Evolutionary conservation across 805 yeast genomes (phyloP).

Genomic region (Candida boidinii): DNA sequence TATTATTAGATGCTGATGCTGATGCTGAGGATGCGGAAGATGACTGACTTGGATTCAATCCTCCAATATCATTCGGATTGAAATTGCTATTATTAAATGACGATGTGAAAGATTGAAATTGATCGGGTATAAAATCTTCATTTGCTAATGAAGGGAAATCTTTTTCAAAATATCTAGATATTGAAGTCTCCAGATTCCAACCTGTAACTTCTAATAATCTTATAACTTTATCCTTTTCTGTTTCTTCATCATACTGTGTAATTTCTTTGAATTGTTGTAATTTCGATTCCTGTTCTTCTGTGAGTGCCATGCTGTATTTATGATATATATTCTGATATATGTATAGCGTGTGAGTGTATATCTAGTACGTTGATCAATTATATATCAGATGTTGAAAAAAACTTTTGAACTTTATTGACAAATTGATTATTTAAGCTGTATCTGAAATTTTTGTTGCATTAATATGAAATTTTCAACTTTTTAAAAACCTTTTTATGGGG

Average conservation of each 20-base stretch:
- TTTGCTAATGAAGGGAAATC: conserved; percentile 28
- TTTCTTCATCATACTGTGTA: conserved; percentile 36
- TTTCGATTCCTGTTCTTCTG: conserved; percentile 31
- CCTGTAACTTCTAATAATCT: conserved; percentile 40
- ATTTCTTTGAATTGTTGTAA: conserved; percentile 42
- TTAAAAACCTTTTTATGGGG: too few species aligned
- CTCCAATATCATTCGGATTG: background rate
- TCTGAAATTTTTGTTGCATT: too few species aligned
- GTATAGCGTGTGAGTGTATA: too few species aligned
- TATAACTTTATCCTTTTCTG: conserved; percentile 36
- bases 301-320: too few species aligned
- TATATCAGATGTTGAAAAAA: too few species aligned
- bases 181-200: conserved; percentile 55
- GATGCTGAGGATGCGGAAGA: too few species aligned
- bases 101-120: background rate
- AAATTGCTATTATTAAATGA: background rate
- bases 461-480: too few species aligned
- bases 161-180: conserved; percentile 55
- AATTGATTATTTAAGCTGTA: too few species aligned
- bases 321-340: too few species aligned
- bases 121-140: conserved; percentile 3
- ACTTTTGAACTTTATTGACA: too few species aligned
- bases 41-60: background rate
- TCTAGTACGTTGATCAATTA: too few species aligned
- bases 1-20: too few species aligned